Evolutionary conservation across 306 rosid genomes (phyloP), one percentile per base, ranked within the genome.

Genomic region (Pterocarpus macrocarpus): DNA sequence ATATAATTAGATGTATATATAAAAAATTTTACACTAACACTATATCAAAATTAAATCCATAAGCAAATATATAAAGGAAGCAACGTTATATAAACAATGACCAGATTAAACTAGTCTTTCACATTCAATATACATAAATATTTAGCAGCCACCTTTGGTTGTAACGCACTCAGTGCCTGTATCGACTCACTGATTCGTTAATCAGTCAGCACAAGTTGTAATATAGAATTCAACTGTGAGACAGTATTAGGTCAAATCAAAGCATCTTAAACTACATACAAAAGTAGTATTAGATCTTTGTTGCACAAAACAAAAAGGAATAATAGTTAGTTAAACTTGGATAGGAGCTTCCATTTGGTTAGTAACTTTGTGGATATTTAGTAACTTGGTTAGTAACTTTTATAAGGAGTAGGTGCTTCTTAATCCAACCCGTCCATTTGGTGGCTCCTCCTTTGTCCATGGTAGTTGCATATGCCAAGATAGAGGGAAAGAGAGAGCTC

Each of bases 391-490:
- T n/a, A n/a, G n/a, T n/a, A n/a, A n/a, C 6, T 0, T 15, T 52
- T 52, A 52, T 52, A 52, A 4, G 57, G 85, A 81, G 90, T 86
- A 77, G 94, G 89, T 85, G 85, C 69, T 68, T 73, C 78, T 76
- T 47, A 38, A 81, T 90, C 82, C 33, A 59, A 35, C 52, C 77
- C 90, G 80, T 80, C 81, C 92, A 83, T 71, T 81, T 88, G 86
- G 76, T 55, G 5, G 64, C 78, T 17, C 44, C 30, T 69, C 58
- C 12, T 76, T 7, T 63, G 45, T 36, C 15, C 61, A 14, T 49
- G 38, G 47, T 5, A 43, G 47, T 2, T 43, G 47, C 47, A 7
- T 2, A 7, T 56, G 66, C 41, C 44, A 52, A 35, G 69, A 6
- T 4, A 64, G 35, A 28, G 64, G 14, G 2, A 10, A 7, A 34